Evolutionary conservation across 2,329 filamentous ascomycete species (phyloP).

Genomic region (Didymella pomorum): DNA sequence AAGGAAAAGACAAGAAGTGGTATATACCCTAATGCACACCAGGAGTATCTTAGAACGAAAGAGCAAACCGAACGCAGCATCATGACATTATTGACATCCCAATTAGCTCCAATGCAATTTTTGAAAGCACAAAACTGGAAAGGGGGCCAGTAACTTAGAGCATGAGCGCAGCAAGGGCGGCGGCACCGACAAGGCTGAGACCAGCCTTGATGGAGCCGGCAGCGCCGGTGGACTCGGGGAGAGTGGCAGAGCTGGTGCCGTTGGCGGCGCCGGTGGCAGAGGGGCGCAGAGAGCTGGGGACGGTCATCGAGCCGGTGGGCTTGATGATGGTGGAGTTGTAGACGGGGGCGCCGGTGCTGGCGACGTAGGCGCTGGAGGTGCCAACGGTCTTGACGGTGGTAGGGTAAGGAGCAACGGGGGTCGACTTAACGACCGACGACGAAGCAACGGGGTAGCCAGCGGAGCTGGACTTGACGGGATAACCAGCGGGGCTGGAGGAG

Average conservation of each 20-base stretch:
- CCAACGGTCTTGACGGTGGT: slow-evolving; percentile 27
- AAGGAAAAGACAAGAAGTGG: slow-evolving; percentile 18
- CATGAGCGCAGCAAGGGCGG: slow-evolving; percentile 53
- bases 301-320: slow-evolving; percentile 47
- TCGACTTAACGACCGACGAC: slow-evolving; percentile 19
- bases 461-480: slow-evolving; percentile 31
- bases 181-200: slow-evolving; percentile 52
- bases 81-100: slow-evolving; percentile 33
- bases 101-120: slow-evolving; percentile 24
- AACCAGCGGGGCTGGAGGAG: slow-evolving; percentile 18
- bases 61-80: slow-evolving; percentile 21
- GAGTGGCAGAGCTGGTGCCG: slow-evolving; percentile 31
- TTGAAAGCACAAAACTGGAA: slow-evolving; percentile 8
- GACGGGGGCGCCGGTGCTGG: slow-evolving; percentile 34
- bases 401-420: slow-evolving; percentile 26
- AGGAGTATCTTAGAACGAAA: slow-evolving; percentile 27
- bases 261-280: slow-evolving; percentile 38
- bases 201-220: slow-evolving; percentile 44
- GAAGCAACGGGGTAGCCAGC: slow-evolving; percentile 33
- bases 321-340: slow-evolving; percentile 38
- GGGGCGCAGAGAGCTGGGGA: slow-evolving; percentile 44
- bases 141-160: slow-evolving; percentile 36
- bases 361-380: slow-evolving; percentile 20
- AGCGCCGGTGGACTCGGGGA: slow-evolving; percentile 44
- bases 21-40: slow-evolving; percentile 31